Conservation (phyloP, 148 eudicot species). For the Amaranthus palmeri region DNA sequence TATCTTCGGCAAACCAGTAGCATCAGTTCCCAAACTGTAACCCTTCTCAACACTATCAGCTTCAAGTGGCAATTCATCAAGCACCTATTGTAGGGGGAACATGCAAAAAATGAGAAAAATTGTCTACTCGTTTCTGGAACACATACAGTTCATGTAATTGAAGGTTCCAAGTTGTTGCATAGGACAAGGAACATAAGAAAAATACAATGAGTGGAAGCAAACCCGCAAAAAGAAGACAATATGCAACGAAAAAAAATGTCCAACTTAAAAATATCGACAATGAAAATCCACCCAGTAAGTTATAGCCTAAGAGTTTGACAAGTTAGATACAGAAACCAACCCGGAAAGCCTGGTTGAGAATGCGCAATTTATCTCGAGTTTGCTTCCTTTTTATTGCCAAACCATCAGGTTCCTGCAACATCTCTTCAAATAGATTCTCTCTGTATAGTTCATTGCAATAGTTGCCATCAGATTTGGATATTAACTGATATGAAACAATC, state of each 20-base stretch:
- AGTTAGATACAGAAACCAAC: constrained; percentile 32
- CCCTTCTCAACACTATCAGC: constrained; percentile 89
- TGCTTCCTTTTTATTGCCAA: constrained; percentile 77
- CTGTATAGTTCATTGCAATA: constrained; percentile 34
- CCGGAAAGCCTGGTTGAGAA: constrained; percentile 87
- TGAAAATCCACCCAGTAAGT: too few species aligned
- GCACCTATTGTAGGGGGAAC: constrained; percentile 33
- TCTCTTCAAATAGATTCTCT: constrained; percentile 86
- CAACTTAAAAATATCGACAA: not conserved
- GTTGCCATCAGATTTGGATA: constrained; percentile 14
- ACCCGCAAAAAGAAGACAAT: not conserved
- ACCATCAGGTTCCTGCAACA: constrained; percentile 94
- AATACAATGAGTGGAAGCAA: not conserved
- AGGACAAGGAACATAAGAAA: not conserved
- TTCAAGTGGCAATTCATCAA: constrained; percentile 90
- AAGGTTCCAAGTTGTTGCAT: not conserved
- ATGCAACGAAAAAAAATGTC: not conserved
- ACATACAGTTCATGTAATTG: not conserved
- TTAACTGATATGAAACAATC: not conserved
- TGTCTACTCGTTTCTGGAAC: not conserved
- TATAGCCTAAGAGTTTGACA: not conserved
- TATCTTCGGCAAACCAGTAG: constrained; percentile 83
- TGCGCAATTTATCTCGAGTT: constrained; percentile 61
- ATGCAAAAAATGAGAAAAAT: not conserved
- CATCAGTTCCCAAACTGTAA: constrained; percentile 59